Evolutionary conservation across 2,329 filamentous ascomycete species (phyloP).

Genomic region (Verticillium klebahnii): DNA sequence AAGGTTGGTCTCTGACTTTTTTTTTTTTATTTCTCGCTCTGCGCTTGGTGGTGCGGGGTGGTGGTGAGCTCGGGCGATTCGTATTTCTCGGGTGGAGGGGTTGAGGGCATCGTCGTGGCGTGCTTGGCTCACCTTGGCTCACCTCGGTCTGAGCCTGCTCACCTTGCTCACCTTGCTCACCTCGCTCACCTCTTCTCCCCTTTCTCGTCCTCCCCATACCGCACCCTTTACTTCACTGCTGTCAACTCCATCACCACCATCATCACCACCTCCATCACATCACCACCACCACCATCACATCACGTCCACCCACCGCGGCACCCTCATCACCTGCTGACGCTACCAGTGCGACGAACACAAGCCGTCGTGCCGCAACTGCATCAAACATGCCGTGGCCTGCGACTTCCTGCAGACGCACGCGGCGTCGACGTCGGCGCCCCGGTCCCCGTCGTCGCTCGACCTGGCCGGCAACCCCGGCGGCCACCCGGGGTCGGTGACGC

Average conservation of each 20-base stretch:
- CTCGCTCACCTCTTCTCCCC: background rate
- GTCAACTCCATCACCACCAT: background rate
- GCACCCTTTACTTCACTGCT: background rate
- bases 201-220: background rate
- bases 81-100: background rate
- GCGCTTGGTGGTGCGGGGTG: background rate
- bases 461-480: background rate
- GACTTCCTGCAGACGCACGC: slow-evolving; percentile 16
- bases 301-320: no score
- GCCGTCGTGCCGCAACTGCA: slow-evolving; percentile 20
- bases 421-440: background rate
- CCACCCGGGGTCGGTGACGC: slow-evolving; percentile 9
- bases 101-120: background rate
- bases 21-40: background rate
- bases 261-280: background rate
- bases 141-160: background rate
- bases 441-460: background rate
- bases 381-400: slow-evolving; percentile 21
- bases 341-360: slow-evolving; percentile 20
- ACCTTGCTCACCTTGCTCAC: background rate
- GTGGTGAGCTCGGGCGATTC: background rate
- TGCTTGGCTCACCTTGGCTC: background rate
- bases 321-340: background rate
- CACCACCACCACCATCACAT: background rate
- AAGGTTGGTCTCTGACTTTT: slow-evolving; percentile 24